Conservation (phyloP, 2,329 filamentous ascomycete species). For the Fusarium fracticaudum region DNA sequence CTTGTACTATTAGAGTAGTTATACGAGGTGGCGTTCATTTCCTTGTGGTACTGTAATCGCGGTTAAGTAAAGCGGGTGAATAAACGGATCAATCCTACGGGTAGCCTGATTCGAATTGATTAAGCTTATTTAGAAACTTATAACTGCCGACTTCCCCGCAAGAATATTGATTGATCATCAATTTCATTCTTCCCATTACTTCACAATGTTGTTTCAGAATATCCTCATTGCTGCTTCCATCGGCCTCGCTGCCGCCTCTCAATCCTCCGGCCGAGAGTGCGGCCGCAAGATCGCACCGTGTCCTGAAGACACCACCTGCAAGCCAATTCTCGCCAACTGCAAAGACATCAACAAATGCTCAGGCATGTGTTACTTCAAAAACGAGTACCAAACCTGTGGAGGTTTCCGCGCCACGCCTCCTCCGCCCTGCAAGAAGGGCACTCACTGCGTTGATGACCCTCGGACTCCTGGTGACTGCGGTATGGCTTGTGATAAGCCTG, state of each 20-base stretch:
- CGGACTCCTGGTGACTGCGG: constrained; percentile 44
- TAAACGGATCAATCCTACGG: background rate
- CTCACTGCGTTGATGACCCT: constrained; percentile 48
- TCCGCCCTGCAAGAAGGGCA: constrained; percentile 37
- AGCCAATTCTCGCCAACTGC: constrained; percentile 37
- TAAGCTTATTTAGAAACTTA: constrained; percentile 13
- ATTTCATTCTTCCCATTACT: background rate
- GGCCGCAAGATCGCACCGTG: constrained; percentile 46
- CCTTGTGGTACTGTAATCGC: background rate
- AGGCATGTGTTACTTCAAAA: constrained; percentile 44
- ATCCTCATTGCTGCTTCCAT: constrained; percentile 31
- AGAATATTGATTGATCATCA: too few species aligned
- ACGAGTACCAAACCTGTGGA: constrained; percentile 47
- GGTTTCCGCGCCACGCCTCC: constrained; percentile 41
- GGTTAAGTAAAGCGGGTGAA: background rate
- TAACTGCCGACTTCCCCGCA: background rate
- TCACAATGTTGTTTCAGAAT: constrained; percentile 38
- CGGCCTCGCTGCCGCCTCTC: constrained; percentile 24
- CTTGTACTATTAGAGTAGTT: background rate
- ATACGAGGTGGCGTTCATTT: constrained; percentile 32
- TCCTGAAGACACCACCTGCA: constrained; percentile 39
- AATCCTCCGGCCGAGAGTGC: constrained; percentile 33
- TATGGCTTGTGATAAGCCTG: constrained; percentile 48
- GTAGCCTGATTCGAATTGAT: background rate
- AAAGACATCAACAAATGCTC: constrained; percentile 41